Evolutionary conservation across 768 basidiomycete species (phyloP), one percentile per base, ranked within the genome.

Genomic region (Basidioascus undulatus): DNA sequence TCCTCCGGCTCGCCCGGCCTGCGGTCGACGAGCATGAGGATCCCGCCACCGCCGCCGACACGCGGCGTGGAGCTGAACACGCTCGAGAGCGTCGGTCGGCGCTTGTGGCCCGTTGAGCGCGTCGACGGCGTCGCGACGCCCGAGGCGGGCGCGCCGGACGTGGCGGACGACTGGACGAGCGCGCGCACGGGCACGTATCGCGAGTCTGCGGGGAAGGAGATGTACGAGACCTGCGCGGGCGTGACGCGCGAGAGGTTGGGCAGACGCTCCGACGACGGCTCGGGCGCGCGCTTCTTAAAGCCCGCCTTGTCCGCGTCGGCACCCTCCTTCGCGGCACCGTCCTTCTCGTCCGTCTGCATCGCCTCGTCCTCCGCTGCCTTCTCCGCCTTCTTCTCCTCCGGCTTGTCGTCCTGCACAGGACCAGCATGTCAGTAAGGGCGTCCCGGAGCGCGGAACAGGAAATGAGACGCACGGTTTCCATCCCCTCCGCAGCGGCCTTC

Each of bases 161-260:
- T 13, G 50, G 62, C 50, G 39, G 62, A 61, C 10, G 39, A 49
- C 23, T 68, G 62, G 20, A 75, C 71, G 34, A 89, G 71, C 0
- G 78, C 68, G 27, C 89, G 72, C 13, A 94, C 78, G 19, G 92
- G 92, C 47, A 78, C 74, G 58, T 83, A 98, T 37, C 84, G 72
- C 23, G 72, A 66, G 27, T 75, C 72, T 10, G 62, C 45, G 0
- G 82, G 73, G 69, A 96, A 89, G 35, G 70, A 67, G 53, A 96
- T 70, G 58, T 77, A 71, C n/a, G 70, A 61, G 21, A 89, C 62
- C 55, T 98, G 92, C 0, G 75, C 71, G 16, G 87, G 81, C 3
- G 79, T 82, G 18, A 94, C 87, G 37, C 92, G 75, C 16, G 83
- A 78, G 54, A 94, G 76, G 63, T 98, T 98, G 18, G 71, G 62